Conservation (phyloP, 805 yeast genomes). For the Sugiyamaella valdiviana region DNA sequence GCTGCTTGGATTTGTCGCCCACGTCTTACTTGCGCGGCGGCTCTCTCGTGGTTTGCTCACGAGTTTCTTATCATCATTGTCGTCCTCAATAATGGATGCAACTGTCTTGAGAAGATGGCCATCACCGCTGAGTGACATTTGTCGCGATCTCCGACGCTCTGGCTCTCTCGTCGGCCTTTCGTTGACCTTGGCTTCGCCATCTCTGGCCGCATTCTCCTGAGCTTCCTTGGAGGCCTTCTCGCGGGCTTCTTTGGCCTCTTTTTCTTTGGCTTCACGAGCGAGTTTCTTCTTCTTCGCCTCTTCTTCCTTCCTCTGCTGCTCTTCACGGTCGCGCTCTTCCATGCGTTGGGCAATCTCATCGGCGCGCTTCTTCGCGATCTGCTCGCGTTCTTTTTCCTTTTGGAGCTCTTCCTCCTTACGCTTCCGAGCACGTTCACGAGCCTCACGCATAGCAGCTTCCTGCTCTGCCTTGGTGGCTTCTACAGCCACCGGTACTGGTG, state of each 20-base stretch:
- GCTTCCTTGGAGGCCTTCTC: neutral
- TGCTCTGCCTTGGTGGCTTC: constrained; percentile 25
- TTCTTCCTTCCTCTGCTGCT: constrained; percentile 7
- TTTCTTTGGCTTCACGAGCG: constrained; percentile 3
- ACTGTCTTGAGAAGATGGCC: constrained; percentile 9
- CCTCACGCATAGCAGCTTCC: constrained; percentile 30
- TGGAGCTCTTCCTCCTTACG: constrained; percentile 32
- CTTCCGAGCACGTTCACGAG: constrained; percentile 31
- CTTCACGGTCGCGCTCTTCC: constrained; percentile 19
- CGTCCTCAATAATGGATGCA: constrained; percentile 13
- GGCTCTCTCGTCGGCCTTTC: neutral
- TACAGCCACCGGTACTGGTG: no score
- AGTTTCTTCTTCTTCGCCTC: constrained; percentile 4
- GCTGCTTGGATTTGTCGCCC: neutral
- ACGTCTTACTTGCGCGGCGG: neutral
- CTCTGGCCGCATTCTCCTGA: neutral
- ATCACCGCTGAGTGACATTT: neutral
- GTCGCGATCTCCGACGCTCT: neutral
- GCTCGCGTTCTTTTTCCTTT: constrained; percentile 26
- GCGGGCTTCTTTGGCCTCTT: neutral
- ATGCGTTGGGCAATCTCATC: constrained; percentile 27
- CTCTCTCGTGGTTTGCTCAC: neutral
- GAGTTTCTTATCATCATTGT: constrained; percentile 4
- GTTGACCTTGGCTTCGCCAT: neutral
- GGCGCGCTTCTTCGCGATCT: constrained; percentile 26